Evolutionary conservation across 2,329 filamentous ascomycete genomes (phyloP).

Genomic region (Plectosphaerella sp.): DNA sequence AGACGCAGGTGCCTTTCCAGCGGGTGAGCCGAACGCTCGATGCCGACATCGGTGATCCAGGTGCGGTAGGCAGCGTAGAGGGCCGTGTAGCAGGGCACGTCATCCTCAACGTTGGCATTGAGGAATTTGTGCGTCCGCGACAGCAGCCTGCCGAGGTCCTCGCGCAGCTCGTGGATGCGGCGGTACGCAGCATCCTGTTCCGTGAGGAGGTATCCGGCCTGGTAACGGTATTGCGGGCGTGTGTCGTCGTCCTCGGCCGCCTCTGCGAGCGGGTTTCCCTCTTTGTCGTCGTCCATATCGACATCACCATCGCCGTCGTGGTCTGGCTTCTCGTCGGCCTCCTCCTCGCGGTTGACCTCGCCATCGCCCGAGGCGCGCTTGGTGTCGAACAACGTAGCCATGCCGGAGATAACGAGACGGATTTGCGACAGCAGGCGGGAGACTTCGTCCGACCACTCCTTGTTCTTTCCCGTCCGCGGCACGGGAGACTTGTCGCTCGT

Average conservation of each 20-base stretch:
- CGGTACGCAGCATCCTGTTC: slow-evolving; percentile 57
- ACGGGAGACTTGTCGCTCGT: slow-evolving; percentile 77
- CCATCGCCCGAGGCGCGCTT: slow-evolving; percentile 49
- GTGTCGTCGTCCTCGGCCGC: slow-evolving; percentile 76
- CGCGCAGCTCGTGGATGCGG: slow-evolving; percentile 74
- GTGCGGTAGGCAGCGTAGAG: slow-evolving; percentile 89
- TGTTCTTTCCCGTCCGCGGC: slow-evolving; percentile 90
- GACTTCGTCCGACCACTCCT: slow-evolving; percentile 98
- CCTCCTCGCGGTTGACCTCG: slow-evolving; percentile 32
- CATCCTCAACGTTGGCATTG: slow-evolving; percentile 81
- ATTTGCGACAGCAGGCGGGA: slow-evolving; percentile 85
- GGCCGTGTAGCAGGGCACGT: slow-evolving; percentile 91
- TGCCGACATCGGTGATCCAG: slow-evolving; percentile 97
- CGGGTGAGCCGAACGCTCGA: slow-evolving; percentile 90
- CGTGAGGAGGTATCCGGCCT: slow-evolving; percentile 77
- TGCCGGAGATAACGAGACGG: slow-evolving; percentile 82
- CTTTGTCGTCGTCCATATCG: slow-evolving; percentile 30
- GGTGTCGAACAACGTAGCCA: slow-evolving; percentile 85
- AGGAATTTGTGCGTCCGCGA: slow-evolving; percentile 84
- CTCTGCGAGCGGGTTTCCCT: slow-evolving; percentile 48
- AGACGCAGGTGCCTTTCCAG: slow-evolving; percentile 82
- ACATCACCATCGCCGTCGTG: slow-evolving; percentile 48
- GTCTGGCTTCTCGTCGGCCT: slow-evolving; percentile 47
- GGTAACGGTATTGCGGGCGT: slow-evolving; percentile 82
- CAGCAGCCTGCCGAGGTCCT: slow-evolving; percentile 73